Evolutionary conservation across 139 green algal genomes (phyloP).

Genomic region (Auxenochlorella pyrenoidosa): DNA sequence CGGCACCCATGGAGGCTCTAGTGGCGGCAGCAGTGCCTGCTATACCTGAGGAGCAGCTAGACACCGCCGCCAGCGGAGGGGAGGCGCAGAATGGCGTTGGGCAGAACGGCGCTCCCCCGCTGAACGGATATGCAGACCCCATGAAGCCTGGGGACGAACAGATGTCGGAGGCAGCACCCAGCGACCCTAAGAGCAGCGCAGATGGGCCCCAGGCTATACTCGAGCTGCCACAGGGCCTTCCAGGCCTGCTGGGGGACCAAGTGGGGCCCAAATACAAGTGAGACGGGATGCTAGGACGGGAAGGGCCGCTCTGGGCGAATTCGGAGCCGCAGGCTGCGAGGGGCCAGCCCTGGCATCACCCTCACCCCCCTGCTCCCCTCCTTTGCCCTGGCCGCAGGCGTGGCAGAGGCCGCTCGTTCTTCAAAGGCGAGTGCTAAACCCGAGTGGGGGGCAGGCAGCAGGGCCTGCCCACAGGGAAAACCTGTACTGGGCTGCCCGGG

Average conservation of each 20-base stretch:
- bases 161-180: not conserved
- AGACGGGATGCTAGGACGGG: not conserved
- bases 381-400: conserved; percentile 15
- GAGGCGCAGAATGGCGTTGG: not conserved
- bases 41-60: not conserved
- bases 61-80: not conserved
- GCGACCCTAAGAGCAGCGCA: not conserved
- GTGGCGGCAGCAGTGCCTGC: not conserved
- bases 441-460: too few species aligned
- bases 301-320: too few species aligned
- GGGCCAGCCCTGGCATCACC: not conserved
- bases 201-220: not conserved
- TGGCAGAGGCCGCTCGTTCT: conserved; percentile 37
- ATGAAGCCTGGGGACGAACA: not conserved
- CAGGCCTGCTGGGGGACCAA: not conserved
- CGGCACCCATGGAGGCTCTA: not conserved
- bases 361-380: not conserved
- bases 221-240: conserved; percentile 2
- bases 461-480: not conserved
- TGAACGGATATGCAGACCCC: too few species aligned
- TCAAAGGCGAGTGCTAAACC: conserved; percentile 15
- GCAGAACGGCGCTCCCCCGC: too few species aligned
- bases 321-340: too few species aligned
- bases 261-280: conserved; percentile 23
- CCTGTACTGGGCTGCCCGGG: not conserved